Conservation (phyloP, 2,329 filamentous ascomycete species). For the Sporothrix phasma region DNA sequence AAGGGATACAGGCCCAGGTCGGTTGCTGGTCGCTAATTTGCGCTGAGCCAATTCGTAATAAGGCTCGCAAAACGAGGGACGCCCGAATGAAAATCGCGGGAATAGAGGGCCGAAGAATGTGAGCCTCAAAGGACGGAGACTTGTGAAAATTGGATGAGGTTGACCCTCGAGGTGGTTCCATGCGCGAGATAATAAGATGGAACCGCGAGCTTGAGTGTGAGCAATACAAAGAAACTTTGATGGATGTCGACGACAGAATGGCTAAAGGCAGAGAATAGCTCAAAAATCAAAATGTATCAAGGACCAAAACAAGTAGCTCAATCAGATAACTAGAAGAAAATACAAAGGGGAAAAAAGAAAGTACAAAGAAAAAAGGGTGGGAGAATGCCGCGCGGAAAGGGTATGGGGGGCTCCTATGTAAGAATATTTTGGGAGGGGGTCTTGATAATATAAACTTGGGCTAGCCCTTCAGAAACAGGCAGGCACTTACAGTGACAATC, state of each 20-base stretch:
- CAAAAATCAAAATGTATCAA: not conserved
- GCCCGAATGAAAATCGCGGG: not conserved
- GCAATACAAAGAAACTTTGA: not conserved
- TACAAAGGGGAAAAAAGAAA: not conserved
- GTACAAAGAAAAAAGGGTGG: not conserved
- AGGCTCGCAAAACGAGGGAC: not conserved
- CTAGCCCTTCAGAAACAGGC: not conserved
- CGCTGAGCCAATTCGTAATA: not conserved
- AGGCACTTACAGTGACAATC: not conserved
- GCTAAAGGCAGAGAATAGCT: not conserved
- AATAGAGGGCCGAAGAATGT: not conserved
- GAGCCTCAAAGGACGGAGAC: not conserved
- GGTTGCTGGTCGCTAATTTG: not conserved
- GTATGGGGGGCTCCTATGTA: not conserved
- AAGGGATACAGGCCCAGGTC: not conserved
- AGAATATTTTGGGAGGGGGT: slow-evolving; percentile 1
- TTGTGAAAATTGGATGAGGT: not conserved
- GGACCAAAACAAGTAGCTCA: not conserved
- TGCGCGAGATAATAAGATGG: not conserved
- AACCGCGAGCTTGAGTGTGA: not conserved
- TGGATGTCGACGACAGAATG: not conserved
- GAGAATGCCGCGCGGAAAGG: not conserved
- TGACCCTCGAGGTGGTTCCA: not conserved
- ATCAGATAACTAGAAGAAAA: not conserved
- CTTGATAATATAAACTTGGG: not conserved